Percentiles rank a stretch among this genome's conserved stretches.
Evolutionary conservation across 2,329 filamentous ascomycete species (phyloP).

Genomic region (Claviceps paspali): DNA sequence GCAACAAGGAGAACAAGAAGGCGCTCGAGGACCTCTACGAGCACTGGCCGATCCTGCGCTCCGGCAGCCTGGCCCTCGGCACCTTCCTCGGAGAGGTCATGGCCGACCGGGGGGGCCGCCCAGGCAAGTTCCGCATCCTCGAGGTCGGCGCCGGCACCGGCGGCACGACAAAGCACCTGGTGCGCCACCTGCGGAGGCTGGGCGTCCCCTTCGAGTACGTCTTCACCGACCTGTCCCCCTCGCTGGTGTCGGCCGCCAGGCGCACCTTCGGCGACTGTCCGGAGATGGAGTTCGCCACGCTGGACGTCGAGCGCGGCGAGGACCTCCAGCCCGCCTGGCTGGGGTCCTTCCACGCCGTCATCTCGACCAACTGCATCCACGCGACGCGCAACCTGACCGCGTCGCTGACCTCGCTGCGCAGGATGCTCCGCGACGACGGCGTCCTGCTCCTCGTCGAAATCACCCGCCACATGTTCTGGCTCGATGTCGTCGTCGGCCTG

Average conservation of each 20-base stretch:
- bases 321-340: slow-evolving; percentile 6
- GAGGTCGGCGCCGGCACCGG: slow-evolving; percentile 14
- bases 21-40: slow-evolving; percentile 1
- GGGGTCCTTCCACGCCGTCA: slow-evolving; percentile 15
- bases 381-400: slow-evolving; percentile 13
- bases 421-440: slow-evolving; percentile 7
- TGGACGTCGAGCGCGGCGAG: slow-evolving; percentile 10
- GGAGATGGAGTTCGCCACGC: slow-evolving; percentile 5
- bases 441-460: slow-evolving; percentile 9
- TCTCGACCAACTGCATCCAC: slow-evolving; percentile 22
- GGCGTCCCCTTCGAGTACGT: slow-evolving; percentile 20
- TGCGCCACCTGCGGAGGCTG: slow-evolving; percentile 16
- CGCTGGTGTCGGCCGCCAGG: slow-evolving; percentile 6
- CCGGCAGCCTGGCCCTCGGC: not conserved
- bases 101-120: not conserved
- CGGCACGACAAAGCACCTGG: slow-evolving; percentile 18
- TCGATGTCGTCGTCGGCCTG: slow-evolving; percentile 18
- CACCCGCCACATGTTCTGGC: slow-evolving; percentile 9
- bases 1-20: not conserved
- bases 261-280: slow-evolving; percentile 6
- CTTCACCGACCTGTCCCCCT: slow-evolving; percentile 22
- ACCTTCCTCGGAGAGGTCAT: not conserved
- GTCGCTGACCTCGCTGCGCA: slow-evolving; percentile 8
- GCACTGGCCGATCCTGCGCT: not conserved
- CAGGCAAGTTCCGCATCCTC: slow-evolving; percentile 8